Evolutionary conservation across 108 stramenopile species (phyloP).

Genomic region (Pseudonitzschia multistriata): DNA sequence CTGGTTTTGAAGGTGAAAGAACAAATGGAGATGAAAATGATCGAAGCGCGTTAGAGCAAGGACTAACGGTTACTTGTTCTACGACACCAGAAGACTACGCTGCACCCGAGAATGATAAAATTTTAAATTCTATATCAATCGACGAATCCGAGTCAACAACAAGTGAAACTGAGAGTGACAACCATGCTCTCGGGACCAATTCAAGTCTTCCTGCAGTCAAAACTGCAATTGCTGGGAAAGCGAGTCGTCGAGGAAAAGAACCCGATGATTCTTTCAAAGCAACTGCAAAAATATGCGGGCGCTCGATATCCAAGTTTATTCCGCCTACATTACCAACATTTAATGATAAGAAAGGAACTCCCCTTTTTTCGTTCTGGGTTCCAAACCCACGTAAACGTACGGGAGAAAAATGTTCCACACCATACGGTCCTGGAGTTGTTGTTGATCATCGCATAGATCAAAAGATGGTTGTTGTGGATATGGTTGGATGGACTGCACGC

Average conservation of each 20-base stretch:
- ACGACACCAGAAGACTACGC: not conserved
- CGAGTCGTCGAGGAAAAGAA: not conserved
- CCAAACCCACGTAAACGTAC: constrained; percentile 14
- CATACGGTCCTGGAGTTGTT: constrained; percentile 72
- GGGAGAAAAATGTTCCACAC: constrained; percentile 77
- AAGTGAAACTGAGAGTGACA: not conserved
- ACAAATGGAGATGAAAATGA: not conserved
- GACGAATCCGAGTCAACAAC: not conserved
- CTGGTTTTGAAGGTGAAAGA: not conserved
- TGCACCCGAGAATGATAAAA: not conserved
- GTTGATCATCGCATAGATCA: constrained; percentile 62
- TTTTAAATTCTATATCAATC: not conserved
- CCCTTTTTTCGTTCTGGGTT: constrained; percentile 73
- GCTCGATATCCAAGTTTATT: constrained; percentile 61
- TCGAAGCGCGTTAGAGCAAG: not conserved
- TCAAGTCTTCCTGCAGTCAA: not conserved
- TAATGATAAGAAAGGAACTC: constrained; percentile 55
- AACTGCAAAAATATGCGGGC: constrained; percentile 57
- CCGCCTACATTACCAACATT: constrained; percentile 64
- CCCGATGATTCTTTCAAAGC: constrained; percentile 18
- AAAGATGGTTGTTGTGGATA: constrained; percentile 68
- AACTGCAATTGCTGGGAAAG: not conserved
- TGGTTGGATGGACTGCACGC: constrained; percentile 68
- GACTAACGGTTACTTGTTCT: not conserved
- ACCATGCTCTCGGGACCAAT: not conserved